These are phyloP conservation scores for Magnaporthiopsis rhizophila DNA, from an alignment of 2,329 filamentous ascomycete species.

Conservation along the genomic window DNA sequence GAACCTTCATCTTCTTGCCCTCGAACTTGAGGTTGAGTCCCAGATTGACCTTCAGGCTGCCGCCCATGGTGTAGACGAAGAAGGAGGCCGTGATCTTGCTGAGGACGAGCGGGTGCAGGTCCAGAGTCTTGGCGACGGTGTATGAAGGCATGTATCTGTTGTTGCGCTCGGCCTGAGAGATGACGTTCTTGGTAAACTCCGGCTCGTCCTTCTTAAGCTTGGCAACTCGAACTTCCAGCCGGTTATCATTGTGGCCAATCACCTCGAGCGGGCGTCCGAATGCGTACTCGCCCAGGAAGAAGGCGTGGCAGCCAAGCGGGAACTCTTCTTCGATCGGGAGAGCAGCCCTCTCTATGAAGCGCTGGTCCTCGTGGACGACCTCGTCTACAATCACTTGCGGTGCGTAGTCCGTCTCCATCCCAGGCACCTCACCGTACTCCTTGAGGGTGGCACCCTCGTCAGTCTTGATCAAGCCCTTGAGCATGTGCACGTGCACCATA, in stretches of 20 bases:
- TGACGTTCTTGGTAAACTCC: constrained; percentile 73
- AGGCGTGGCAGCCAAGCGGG: constrained; percentile 70
- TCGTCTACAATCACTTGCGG: constrained; percentile 84
- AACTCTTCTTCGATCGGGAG: constrained; percentile 88
- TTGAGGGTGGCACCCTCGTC: constrained; percentile 88
- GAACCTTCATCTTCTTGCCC: constrained; percentile 85
- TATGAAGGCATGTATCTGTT: constrained; percentile 81
- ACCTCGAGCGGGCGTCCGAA: constrained; percentile 89
- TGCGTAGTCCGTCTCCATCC: constrained; percentile 84
- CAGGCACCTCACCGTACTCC: constrained; percentile 80
- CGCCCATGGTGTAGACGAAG: constrained; percentile 69
- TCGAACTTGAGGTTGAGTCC: constrained; percentile 97
- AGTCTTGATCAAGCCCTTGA: constrained; percentile 84
- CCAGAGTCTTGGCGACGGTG: constrained; percentile 66
- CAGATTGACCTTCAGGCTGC: constrained; percentile 69
- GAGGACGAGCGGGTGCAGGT: constrained; percentile 76
- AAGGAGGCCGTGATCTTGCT: constrained; percentile 97
- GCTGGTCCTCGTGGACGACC: constrained; percentile 82
- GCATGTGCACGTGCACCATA: constrained; percentile 84
- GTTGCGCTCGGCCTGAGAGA: constrained; percentile 57
- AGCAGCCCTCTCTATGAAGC: constrained; percentile 87
- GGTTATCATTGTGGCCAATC: constrained; percentile 62
- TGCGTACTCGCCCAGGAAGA: constrained; percentile 89
- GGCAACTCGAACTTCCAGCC: constrained; percentile 72
- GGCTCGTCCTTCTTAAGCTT: constrained; percentile 63